Evolutionary conservation across 441 rosid genomes (phyloP), one percentile per base, ranked within the genome.

Genomic region (Syzygium malaccense): DNA sequence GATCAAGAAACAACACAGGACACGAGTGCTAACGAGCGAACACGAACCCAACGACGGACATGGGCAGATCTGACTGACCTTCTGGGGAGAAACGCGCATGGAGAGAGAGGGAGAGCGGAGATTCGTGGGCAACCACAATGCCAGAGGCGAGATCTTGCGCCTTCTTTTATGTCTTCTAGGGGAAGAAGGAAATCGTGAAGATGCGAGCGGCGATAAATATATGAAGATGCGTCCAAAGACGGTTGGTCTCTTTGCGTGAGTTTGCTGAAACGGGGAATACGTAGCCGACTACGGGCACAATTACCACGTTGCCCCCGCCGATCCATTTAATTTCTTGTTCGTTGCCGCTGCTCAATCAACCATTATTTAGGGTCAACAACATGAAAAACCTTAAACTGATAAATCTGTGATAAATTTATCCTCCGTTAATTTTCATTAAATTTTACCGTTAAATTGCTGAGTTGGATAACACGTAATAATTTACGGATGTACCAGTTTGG

Each of bases 401-500:
- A 60, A 3, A 60, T 1, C 0, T 60, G 0, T 5, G 17, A 60
- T 1, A 1, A 60, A 60, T 28, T 60, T 3, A 13, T 0, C 11
- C 1, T 60, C 6, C 5, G 4, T 28, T 60, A 13, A 2, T 60
- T 60, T 5, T 0, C 0, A 28, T 14, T 28, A 60, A 2, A 60
- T 60, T 60, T 60, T 60, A 28, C 4, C 1, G 0, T 60, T 5
- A 60, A 60, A 60, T 60, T 28, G 4, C 2, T 60, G 6, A 60
- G 2, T 60, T 60, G 14, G 4, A 60, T 60, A 0, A 60, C 3
- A 28, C 54, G 54, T 14, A 4, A 14, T 53, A 53, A 4, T 53
- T 14, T 1, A 53, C 1, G 5, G 17, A 14, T 53, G 5, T 14
- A 14, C 5, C 17, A 3, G 0, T 60, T 13, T 28, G 1, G 3